These are phyloP conservation scores for Polyporus tsugae DNA, from an alignment of 1,284 basidiomycete genomes.

Conservation along the genomic window DNA sequence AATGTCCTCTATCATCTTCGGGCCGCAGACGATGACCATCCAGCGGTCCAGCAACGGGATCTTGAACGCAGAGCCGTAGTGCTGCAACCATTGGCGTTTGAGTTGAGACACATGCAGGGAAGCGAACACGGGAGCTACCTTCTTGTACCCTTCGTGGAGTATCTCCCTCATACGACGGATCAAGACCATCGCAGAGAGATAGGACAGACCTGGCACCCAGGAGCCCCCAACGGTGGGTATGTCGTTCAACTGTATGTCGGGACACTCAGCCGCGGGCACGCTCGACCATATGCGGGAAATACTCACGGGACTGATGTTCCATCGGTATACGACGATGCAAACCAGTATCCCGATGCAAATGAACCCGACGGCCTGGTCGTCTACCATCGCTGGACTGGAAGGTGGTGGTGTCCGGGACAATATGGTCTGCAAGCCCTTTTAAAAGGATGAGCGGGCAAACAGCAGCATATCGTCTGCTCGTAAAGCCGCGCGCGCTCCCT, in stretches of 20 bases:
- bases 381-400: background rate
- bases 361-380: slow-evolving; percentile 2
- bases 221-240: slow-evolving; percentile 39
- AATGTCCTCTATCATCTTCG: slow-evolving; percentile 46
- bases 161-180: slow-evolving; percentile 22
- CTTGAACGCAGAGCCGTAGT: slow-evolving; percentile 43
- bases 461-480: background rate
- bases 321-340: background rate
- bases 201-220: slow-evolving; percentile 34
- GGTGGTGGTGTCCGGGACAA: background rate
- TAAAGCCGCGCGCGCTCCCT: background rate
- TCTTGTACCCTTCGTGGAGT: slow-evolving; percentile 35
- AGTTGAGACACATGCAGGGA: background rate
- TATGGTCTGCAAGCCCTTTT: background rate
- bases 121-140: background rate
- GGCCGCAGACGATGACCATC: slow-evolving; percentile 44
- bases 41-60: slow-evolving; percentile 42
- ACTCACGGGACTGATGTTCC: slow-evolving; percentile 6
- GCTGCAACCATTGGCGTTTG: slow-evolving; percentile 16
- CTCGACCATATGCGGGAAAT: background rate
- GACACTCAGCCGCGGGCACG: background rate
- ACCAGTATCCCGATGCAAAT: background rate
- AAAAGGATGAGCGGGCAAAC: background rate
- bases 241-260: slow-evolving; percentile 4
- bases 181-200: slow-evolving; percentile 29